A percentile compares a stretch with the other conserved stretches of the same genome.
Conservation (phyloP, 495 filamentous ascomycete genomes). For the Collariella sp. region DNA sequence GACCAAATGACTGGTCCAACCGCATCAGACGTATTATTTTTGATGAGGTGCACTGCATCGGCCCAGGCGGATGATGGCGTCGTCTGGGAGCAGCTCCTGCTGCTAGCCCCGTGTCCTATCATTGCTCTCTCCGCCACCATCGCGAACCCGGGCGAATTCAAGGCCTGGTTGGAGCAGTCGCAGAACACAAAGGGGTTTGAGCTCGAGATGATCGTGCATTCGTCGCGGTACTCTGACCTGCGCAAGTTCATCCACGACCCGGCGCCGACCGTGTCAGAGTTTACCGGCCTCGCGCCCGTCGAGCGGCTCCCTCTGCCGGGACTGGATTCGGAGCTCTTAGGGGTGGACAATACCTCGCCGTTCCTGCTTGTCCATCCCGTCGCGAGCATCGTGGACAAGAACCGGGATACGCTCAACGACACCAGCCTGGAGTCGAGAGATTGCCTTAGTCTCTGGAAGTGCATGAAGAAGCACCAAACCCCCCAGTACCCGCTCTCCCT, state of each 20-base stretch:
- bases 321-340: slow-evolving; percentile 37
- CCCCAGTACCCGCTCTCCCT: slow-evolving; percentile 35
- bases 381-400: slow-evolving; percentile 50
- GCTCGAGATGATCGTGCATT: slow-evolving; percentile 56
- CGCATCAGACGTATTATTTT: slow-evolving; percentile 68
- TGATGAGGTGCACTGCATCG: slow-evolving; percentile 77
- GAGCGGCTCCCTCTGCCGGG: slow-evolving; percentile 28
- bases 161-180: slow-evolving; percentile 53
- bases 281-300: slow-evolving; percentile 42
- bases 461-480: slow-evolving; percentile 48
- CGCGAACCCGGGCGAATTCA: slow-evolving; percentile 65
- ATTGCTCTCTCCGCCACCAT: slow-evolving; percentile 75
- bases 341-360: slow-evolving; percentile 20
- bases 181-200: slow-evolving; percentile 46
- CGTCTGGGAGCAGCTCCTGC: slow-evolving; percentile 72
- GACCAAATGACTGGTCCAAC: slow-evolving; percentile 47
- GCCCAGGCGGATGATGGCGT: slow-evolving; percentile 68
- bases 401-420: slow-evolving; percentile 48
- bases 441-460: slow-evolving; percentile 54
- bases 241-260: slow-evolving; percentile 55
- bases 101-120: slow-evolving; percentile 67
- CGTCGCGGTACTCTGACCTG: slow-evolving; percentile 62
- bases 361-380: slow-evolving; percentile 64
- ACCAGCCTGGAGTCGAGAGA: slow-evolving; percentile 62
- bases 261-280: slow-evolving; percentile 44